Evolutionary conservation across 1,284 basidiomycete genomes (phyloP), one percentile per base, ranked within the genome.

Genomic region (Mycena sp.): DNA sequence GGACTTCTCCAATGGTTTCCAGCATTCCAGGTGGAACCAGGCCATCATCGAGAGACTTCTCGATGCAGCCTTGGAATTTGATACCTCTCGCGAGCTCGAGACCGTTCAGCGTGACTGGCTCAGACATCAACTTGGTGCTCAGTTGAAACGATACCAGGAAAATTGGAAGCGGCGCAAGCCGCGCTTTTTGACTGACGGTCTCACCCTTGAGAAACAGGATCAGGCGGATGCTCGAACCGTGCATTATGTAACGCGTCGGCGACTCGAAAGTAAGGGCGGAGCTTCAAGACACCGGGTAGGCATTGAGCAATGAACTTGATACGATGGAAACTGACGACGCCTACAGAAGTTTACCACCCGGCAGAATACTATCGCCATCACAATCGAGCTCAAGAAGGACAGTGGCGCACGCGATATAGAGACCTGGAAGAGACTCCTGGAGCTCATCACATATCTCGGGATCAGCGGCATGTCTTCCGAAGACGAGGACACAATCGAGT

Each of bases 391-490:
- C 16, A 56, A 62, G 29, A 19, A 6, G 4, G 4, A 4, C n/a
- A 12, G 51, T 25, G 30, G 16, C 6, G 52, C 26, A 17, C 3
- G 4, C 6, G 54, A 63, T 17, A 17, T 63, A 26, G 44, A 32
- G 9, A 35, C 55, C 0, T 63, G 61, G 61, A 6, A 46, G 49
- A 35, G 61, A 37, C 25, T 58, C 17, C 19, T 45, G 12, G 25
- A 46, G 12, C 23, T 58, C 0, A 1, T 63, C 10, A 11, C 38
- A 28, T 3, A n/a, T 3, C 55, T 63, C 25, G 35, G 25, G 1
- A n/a, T 17, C 2, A 9, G 4, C 6, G 61, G 61, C 9, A 63
- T 63, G 61, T 63, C 61, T 16, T 51, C 46, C 4, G 61, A 63
- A 29, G 61, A 63, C 40, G 61, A 63, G 29, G 53, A 16, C 19